Percentiles rank a stretch among this genome's conserved stretches.
Conservation (phyloP, 2,329 filamentous ascomycete genomes). For the Fusarium albosuccineum region DNA sequence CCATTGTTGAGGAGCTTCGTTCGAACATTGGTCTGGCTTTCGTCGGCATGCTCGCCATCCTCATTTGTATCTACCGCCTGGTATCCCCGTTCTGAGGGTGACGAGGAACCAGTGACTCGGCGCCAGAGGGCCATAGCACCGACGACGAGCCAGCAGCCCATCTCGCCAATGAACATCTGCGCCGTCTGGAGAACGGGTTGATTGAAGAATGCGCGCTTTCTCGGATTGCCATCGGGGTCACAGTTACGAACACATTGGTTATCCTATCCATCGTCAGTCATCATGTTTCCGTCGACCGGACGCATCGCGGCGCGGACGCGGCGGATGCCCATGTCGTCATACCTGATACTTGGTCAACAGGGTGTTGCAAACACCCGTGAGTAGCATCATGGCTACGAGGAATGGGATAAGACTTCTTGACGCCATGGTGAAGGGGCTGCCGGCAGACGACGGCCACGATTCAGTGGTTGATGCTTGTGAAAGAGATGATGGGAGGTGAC, state of each 20-base stretch:
- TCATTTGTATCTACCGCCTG: constrained; percentile 69
- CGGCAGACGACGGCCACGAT: constrained; percentile 9
- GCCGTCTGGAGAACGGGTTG: constrained; percentile 96
- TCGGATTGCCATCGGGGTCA: constrained; percentile 72
- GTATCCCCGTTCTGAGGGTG: constrained; percentile 69
- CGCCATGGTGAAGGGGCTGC: constrained; percentile 68
- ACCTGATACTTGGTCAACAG: constrained; percentile 97
- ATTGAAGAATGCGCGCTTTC: constrained; percentile 81
- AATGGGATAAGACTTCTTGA: constrained; percentile 80
- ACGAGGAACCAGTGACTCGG: constrained; percentile 62
- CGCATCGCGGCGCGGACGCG: constrained; percentile 1
- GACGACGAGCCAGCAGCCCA: constrained; percentile 95
- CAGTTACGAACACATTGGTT: constrained; percentile 97
- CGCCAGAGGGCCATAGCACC: constrained; percentile 76
- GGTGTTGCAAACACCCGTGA: constrained; percentile 97
- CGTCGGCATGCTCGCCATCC: constrained; percentile 60
- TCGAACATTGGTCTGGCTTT: constrained; percentile 51
- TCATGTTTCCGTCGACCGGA: background rate
- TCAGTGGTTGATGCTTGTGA: constrained; percentile 18
- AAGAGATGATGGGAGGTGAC: constrained; percentile 10
- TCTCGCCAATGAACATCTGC: constrained; percentile 98
- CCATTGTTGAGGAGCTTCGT: constrained; percentile 62
- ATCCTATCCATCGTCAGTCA: constrained; percentile 68
- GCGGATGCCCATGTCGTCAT: constrained; percentile 45
- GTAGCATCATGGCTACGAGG: constrained; percentile 94